Conservation (phyloP, 345 rosid genomes). For the Acer yangbiense region DNA sequence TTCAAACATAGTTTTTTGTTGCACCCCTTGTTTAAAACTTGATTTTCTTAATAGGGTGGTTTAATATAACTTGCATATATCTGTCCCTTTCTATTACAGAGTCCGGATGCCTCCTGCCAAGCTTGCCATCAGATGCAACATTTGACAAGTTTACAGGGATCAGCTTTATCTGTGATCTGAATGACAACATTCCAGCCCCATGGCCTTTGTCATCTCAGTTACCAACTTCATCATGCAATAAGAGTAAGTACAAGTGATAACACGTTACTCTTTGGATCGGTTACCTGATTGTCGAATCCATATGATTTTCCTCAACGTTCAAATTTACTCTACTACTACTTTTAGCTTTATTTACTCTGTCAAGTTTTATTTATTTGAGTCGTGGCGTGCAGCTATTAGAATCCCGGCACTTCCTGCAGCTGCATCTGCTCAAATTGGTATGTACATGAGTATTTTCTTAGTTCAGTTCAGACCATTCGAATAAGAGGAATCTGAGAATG, state of each 20-base stretch:
- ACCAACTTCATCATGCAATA: constrained; percentile 75
- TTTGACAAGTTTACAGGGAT: constrained; percentile 70
- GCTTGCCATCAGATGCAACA: constrained; percentile 97
- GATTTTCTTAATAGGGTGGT: background rate
- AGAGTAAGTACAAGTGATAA: constrained; percentile 42
- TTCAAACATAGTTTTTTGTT: background rate
- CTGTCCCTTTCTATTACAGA: constrained; percentile 36
- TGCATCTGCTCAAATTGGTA: constrained; percentile 74
- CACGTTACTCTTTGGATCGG: background rate
- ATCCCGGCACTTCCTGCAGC: constrained; percentile 97
- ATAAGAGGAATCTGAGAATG: background rate
- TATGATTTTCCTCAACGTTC: background rate
- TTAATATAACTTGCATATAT: constrained; percentile 12
- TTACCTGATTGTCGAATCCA: background rate
- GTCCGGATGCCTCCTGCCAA: constrained; percentile 93
- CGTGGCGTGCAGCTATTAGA: constrained; percentile 57
- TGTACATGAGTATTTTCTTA: constrained; percentile 16
- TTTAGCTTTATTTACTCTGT: background rate
- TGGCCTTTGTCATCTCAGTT: constrained; percentile 71
- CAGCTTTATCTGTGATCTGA: constrained; percentile 95
- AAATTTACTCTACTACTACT: background rate
- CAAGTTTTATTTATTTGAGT: background rate
- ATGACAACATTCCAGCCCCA: constrained; percentile 94
- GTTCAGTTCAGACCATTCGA: no score
- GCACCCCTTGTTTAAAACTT: background rate